A percentile compares a stretch with the other conserved stretches of the same genome.
phyloP scores from a whole-genome alignment of 257 asterid genomes.

The Rehmannia glutinosa region DNA sequence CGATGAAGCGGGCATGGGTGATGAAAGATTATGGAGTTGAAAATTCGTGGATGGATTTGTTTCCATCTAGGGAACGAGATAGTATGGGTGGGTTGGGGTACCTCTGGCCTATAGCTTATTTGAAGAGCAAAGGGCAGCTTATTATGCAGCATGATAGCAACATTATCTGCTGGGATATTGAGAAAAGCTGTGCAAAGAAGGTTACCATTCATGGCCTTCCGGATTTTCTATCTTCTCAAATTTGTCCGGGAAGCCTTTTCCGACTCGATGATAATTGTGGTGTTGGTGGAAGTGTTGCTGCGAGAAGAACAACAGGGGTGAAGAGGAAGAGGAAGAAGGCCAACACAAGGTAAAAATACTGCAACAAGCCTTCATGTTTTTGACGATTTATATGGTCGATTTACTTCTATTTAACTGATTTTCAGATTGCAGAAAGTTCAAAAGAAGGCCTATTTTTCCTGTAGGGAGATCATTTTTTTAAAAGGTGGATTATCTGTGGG shows the following conservation, averaged over 20 bases:
- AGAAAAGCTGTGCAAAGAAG: background rate
- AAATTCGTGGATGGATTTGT: background rate
- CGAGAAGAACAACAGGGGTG: background rate
- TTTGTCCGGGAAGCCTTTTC: background rate
- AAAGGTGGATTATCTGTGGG: background rate
- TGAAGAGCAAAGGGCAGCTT: background rate
- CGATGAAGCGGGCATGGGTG: background rate
- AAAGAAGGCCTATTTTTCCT: background rate
- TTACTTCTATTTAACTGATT: background rate
- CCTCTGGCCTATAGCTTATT: conserved; percentile 6
- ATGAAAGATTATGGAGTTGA: conserved; percentile 1
- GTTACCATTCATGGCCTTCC: background rate
- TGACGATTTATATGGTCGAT: background rate
- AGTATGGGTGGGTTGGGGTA: background rate
- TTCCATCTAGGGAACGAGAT: background rate
- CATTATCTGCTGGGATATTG: background rate
- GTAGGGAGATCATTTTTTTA: background rate
- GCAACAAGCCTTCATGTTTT: background rate
- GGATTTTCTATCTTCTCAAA: background rate
- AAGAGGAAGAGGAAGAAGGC: background rate
- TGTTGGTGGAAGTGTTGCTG: background rate
- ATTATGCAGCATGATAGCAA: background rate
- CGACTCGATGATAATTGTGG: background rate
- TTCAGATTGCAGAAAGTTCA: no score
- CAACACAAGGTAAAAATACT: background rate